A percentile compares a stretch with the other conserved stretches of the same genome.
Evolutionary conservation across 495 filamentous ascomycete genomes (phyloP).

Genomic region (Penicillium pancosmium): DNA sequence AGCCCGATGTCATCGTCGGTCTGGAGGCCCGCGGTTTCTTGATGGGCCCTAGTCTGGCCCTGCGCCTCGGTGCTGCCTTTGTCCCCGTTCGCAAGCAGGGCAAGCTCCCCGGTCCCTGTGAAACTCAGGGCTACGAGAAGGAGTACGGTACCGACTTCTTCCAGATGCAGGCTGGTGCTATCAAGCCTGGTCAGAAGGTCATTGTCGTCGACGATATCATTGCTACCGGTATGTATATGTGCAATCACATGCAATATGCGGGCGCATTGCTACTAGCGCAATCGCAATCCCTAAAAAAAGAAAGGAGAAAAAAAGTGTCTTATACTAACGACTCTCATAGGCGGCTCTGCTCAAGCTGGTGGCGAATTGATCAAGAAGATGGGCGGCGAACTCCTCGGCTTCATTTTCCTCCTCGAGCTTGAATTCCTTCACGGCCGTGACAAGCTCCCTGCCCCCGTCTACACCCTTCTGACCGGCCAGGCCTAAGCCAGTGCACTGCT

Average conservation of each 20-base stretch:
- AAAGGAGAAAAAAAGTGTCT: not conserved
- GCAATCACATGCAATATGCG: not conserved
- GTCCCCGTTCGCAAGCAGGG: slow-evolving; percentile 95
- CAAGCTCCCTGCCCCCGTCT: slow-evolving; percentile 82
- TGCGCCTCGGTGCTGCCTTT: slow-evolving; percentile 84
- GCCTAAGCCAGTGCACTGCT: slow-evolving; percentile 19
- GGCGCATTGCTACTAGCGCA: not conserved
- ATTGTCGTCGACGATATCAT: slow-evolving; percentile 97
- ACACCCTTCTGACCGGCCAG: slow-evolving; percentile 77
- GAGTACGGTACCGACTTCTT: slow-evolving; percentile 97
- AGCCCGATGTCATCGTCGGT: slow-evolving; percentile 89
- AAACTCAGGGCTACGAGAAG: slow-evolving; percentile 84
- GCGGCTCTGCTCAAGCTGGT: slow-evolving; percentile 88
- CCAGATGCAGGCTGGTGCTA: slow-evolving; percentile 86
- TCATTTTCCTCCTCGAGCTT: slow-evolving; percentile 94
- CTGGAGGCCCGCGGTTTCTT: slow-evolving; percentile 95
- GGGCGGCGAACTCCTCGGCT: slow-evolving; percentile 82
- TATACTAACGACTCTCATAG: slow-evolving; percentile 43
- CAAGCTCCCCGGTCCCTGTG: slow-evolving; percentile 89
- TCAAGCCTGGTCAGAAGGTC: slow-evolving; percentile 86
- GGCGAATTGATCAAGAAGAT: slow-evolving; percentile 83
- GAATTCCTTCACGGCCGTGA: slow-evolving; percentile 90
- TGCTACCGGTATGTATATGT: slow-evolving; percentile 75
- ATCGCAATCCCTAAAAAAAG: not conserved
- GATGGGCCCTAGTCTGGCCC: slow-evolving; percentile 87